Evolutionary conservation across 2,329 filamentous ascomycete species (phyloP).

Genomic region (Xylaria sp.): DNA sequence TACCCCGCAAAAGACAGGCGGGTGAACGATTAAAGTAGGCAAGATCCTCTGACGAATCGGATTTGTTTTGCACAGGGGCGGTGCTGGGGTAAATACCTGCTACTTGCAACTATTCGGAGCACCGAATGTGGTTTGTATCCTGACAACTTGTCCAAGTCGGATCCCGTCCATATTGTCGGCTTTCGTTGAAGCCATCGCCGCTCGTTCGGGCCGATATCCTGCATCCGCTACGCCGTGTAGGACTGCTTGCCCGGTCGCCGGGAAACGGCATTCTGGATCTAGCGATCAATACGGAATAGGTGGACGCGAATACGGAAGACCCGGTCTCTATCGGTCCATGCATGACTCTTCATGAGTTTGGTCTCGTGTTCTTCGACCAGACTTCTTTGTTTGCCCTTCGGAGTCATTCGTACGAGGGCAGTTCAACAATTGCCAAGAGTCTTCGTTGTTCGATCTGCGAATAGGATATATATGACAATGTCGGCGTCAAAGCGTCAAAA

Average conservation of each 20-base stretch:
- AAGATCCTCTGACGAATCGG: not conserved
- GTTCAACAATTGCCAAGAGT: not conserved
- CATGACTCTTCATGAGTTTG: not conserved
- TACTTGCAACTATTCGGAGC: too few species aligned
- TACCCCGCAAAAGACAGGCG: not conserved
- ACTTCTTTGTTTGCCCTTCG: not conserved
- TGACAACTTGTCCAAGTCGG: too few species aligned
- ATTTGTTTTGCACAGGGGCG: not conserved
- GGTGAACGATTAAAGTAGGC: not conserved
- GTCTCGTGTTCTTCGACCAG: not conserved
- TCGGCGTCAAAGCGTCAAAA: slow-evolving; percentile 35
- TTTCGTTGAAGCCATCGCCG: too few species aligned
- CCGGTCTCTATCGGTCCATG: not conserved
- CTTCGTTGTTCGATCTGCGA: not conserved
- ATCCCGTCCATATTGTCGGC: too few species aligned
- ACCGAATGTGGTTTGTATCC: too few species aligned
- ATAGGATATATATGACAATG: slow-evolving; percentile 17
- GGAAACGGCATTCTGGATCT: not conserved
- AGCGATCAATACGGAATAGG: not conserved
- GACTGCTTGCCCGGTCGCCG: not conserved
- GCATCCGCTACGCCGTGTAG: too few species aligned
- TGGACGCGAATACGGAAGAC: not conserved
- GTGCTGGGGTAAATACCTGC: too few species aligned
- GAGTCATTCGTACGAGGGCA: not conserved
- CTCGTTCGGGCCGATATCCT: too few species aligned